Conservation (phyloP, 2,329 filamentous ascomycete species). For the Cladophialophora carrionii region DNA sequence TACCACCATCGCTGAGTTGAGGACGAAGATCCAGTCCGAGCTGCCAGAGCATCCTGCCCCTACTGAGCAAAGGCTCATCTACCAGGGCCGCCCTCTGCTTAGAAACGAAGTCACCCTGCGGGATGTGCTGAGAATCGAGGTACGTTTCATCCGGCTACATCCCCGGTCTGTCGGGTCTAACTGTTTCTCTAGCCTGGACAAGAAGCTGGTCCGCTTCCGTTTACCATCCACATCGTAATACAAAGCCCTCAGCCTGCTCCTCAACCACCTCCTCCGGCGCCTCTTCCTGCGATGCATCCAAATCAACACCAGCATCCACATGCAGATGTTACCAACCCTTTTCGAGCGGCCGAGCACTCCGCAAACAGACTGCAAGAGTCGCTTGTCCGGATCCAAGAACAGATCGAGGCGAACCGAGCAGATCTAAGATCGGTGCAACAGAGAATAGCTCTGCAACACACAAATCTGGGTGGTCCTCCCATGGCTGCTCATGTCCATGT, state of each 20-base stretch:
- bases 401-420: constrained; percentile 31
- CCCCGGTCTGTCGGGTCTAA: background rate
- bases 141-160: constrained; percentile 42
- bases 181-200: constrained; percentile 14
- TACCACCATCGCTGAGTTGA: constrained; percentile 58
- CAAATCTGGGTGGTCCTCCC: constrained; percentile 19
- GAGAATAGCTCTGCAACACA: constrained; percentile 29
- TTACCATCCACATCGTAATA: constrained; percentile 37
- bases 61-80: constrained; percentile 60
- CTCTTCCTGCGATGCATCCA: background rate
- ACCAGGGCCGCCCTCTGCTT: constrained; percentile 58
- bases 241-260: constrained; percentile 16
- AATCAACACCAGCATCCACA: background rate
- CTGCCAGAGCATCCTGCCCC: constrained; percentile 53
- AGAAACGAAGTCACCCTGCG: constrained; percentile 55
- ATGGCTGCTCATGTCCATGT: constrained; percentile 5
- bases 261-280: constrained; percentile 2
- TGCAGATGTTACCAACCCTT: constrained; percentile 6
- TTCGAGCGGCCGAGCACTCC: constrained; percentile 19
- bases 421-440: constrained; percentile 32
- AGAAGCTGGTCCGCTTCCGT: constrained; percentile 29
- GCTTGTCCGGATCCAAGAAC: constrained; percentile 30
- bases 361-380: constrained; percentile 27
- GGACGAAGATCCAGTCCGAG: constrained; percentile 54
- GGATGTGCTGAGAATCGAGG: constrained; percentile 56